Base-by-base conservation (phyloP, 768 basidiomycete species). In the Suillus lakei region DNA sequence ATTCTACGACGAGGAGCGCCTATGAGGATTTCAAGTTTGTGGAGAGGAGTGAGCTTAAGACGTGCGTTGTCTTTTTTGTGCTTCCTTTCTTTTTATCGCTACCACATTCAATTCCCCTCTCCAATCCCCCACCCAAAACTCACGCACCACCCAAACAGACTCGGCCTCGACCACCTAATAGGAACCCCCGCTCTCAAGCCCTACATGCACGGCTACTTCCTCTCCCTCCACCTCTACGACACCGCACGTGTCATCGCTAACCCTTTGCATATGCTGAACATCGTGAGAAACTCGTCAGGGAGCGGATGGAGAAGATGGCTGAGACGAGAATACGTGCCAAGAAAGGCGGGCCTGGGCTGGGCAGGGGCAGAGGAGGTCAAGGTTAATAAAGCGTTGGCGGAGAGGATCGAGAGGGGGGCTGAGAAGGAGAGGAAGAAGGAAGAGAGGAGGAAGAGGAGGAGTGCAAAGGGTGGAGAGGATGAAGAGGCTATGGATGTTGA, bases 171-270 rank as follows among this genome's bases (percentile, higher is more conserved):
- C 69, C 95, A 97, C 75, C 93, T 99, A 71, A 81, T 98, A 68
- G 98, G 98, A 60, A 97, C 96, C 6, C 90, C 95, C 26, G 89
- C 92, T 21, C 92, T 99, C 83, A 97, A 97, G 78, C 98, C 98
- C 5, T 99, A 99, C 80, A 98, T 99, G 97, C 98, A 99, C 78
- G 98, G 98, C 50, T 99, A 96, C 87, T 99, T 99, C 82, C 79
- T 98, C 67, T 93, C 96, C 5, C 89, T 99, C 79, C 94, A 95
- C 72, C 87, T 99, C 6, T 99, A 99, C 81, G 94, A 96, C 71
- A 91, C 96, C 60, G 98, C 98, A 2, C 90, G 96, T 38, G 86
- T 97, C 68, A 96, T 99, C 69, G 91, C 95, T 64, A 98, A 99
- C 80, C 98, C 2, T 96, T 95, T 75, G 95, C 91, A 12, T 98